Percentiles rank a stretch among this genome's conserved stretches.
Evolutionary conservation across 768 basidiomycete genomes (phyloP).

Genomic region (Phlegmacium glaucopus): DNA sequence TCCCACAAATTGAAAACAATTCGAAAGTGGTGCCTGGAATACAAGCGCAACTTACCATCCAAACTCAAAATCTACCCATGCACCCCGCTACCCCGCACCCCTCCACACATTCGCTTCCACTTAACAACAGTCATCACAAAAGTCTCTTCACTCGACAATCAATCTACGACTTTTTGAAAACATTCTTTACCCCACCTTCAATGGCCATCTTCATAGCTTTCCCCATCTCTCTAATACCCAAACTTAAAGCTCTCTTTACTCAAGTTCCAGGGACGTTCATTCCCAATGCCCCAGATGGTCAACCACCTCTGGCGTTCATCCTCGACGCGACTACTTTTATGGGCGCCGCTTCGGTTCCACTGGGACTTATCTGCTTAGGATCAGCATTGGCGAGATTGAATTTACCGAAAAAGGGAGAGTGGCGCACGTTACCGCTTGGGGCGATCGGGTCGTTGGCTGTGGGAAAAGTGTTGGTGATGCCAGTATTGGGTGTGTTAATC

Average conservation of each 20-base stretch:
- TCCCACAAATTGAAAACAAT: no score
- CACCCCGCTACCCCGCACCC: no score
- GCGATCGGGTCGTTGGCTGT: conserved; percentile 53
- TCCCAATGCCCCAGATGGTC: conserved; percentile 57
- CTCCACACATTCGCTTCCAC: background rate
- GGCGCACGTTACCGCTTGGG: conserved; percentile 42
- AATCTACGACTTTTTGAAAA: conserved; percentile 26
- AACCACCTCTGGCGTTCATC: conserved; percentile 62
- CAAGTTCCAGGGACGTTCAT: conserved; percentile 39
- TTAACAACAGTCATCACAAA: background rate
- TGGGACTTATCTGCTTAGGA: conserved; percentile 61
- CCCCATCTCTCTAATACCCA: conserved; percentile 51
- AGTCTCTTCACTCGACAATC: background rate
- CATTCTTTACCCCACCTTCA: conserved; percentile 45
- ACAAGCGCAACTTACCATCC: no score
- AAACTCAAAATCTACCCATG: no score
- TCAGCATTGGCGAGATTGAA: conserved; percentile 58
- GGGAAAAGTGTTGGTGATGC: conserved; percentile 53
- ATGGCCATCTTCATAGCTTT: conserved; percentile 52
- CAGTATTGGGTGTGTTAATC: conserved; percentile 59
- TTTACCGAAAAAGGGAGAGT: conserved; percentile 41
- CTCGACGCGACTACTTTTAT: conserved; percentile 56
- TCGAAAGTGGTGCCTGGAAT: no score
- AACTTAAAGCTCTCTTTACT: conserved; percentile 61
- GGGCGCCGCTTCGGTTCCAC: conserved; percentile 59